Evolutionary conservation across 1,139 yeast species (phyloP).

Genomic region (Taphrina communis): DNA sequence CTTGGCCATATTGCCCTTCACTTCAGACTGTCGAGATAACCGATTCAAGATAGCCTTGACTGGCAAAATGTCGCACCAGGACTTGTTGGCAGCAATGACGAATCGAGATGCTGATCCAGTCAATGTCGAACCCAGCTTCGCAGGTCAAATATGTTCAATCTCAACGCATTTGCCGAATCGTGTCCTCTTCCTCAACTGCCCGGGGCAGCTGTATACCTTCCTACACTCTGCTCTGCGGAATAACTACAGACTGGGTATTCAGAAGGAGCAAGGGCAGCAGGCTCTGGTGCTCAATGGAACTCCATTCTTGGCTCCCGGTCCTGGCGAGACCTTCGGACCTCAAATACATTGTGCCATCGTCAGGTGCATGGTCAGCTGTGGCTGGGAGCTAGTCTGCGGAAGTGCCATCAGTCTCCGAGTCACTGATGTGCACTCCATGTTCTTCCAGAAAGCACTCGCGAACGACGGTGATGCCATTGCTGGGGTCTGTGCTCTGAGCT

Average conservation of each 20-base stretch:
- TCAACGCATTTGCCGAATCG: conserved; percentile 35
- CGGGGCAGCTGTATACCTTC: conserved; percentile 26
- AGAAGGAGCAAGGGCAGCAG: conserved; percentile 28
- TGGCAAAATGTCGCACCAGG: conserved; percentile 13
- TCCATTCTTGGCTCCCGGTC: conserved; percentile 30
- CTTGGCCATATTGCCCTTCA: too few species aligned
- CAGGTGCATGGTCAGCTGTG: conserved; percentile 32
- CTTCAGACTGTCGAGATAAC: too few species aligned
- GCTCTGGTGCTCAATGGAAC: conserved; percentile 21
- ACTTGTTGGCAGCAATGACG: conserved; percentile 27
- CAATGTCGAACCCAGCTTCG: conserved; percentile 35
- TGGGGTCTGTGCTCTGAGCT: conserved; percentile 32
- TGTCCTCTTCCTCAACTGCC: conserved; percentile 28
- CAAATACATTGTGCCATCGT: conserved; percentile 29
- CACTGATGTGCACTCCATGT: conserved; percentile 28
- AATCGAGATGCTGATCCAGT: conserved; percentile 32
- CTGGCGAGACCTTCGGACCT: conserved; percentile 26
- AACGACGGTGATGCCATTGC: not conserved
- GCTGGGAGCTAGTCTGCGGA: conserved; percentile 30
- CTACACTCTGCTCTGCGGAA: conserved; percentile 26
- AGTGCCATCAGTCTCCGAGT: conserved; percentile 20
- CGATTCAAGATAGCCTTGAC: too few species aligned
- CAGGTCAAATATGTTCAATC: conserved; percentile 28
- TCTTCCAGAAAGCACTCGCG: conserved; percentile 19
- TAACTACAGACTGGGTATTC: conserved; percentile 26